These are phyloP conservation scores for Pseudocercospora musae DNA, from an alignment of 2,329 filamentous ascomycete species.

Conservation along the genomic window DNA sequence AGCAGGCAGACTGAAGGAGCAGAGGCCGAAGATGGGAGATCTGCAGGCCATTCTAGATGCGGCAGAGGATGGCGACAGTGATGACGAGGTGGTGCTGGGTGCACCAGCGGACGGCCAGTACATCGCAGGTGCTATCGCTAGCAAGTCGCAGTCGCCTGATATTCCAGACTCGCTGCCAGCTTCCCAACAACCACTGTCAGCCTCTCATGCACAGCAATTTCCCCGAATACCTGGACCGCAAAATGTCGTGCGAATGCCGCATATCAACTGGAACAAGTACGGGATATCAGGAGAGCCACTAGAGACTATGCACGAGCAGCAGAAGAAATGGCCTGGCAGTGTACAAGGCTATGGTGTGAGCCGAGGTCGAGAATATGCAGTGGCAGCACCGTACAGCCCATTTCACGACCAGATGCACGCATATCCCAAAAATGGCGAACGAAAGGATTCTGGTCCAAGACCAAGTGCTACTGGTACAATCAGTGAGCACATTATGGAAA, in stretches of 20 bases:
- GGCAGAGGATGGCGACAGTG: constrained; percentile 28
- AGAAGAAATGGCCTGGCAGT: constrained; percentile 59
- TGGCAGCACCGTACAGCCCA: constrained; percentile 60
- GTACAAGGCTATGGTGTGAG: constrained; percentile 14
- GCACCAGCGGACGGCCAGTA: constrained; percentile 32
- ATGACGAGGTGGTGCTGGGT: constrained; percentile 28
- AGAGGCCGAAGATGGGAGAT: constrained; percentile 29
- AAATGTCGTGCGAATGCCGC: constrained; percentile 78
- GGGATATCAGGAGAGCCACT: constrained; percentile 81
- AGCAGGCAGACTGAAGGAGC: constrained; percentile 51
- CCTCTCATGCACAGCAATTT: constrained; percentile 45
- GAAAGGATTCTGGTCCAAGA: constrained; percentile 26
- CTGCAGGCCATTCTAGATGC: constrained; percentile 39
- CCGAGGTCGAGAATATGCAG: constrained; percentile 46
- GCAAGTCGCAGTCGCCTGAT: constrained; percentile 24
- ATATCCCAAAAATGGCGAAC: constrained; percentile 8
- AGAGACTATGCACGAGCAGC: constrained; percentile 80
- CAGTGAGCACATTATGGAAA: constrained; percentile 33
- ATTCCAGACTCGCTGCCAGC: constrained; percentile 25
- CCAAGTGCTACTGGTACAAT: constrained; percentile 22
- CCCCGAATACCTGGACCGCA: constrained; percentile 70
- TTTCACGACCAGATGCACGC: constrained; percentile 48
- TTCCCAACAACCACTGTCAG: not conserved
- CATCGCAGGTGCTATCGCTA: not conserved
- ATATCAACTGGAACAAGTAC: constrained; percentile 94